Evolutionary conservation across 176 grass and related monocot species (phyloP).

Genomic region (Elymus sibiricus): DNA sequence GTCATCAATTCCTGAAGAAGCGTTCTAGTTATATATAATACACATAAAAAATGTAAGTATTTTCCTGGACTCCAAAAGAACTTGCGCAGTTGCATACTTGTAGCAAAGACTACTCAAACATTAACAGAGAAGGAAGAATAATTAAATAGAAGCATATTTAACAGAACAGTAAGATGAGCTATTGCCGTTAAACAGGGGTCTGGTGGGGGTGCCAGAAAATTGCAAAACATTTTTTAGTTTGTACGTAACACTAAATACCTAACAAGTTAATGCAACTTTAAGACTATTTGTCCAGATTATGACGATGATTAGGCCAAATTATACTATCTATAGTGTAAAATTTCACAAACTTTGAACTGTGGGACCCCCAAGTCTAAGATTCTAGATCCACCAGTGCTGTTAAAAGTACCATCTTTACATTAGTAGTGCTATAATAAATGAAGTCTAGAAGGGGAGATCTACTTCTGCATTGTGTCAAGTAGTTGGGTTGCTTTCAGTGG

Average conservation of each 20-base stretch:
- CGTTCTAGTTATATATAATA: background rate
- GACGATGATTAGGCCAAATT: no score
- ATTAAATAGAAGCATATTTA: background rate
- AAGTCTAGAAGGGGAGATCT: background rate
- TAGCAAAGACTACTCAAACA: background rate
- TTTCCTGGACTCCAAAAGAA: constrained; percentile 25
- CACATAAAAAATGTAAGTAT: background rate
- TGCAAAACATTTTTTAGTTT: no score
- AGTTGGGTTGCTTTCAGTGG: constrained; percentile 5
- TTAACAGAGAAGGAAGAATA: constrained; percentile 21
- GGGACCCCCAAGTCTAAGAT: no score
- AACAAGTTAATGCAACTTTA: no score
- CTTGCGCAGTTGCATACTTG: background rate
- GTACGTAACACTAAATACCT: no score
- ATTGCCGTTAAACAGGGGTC: background rate
- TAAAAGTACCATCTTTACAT: background rate
- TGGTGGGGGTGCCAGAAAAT: no score
- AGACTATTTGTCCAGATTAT: no score
- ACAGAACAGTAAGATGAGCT: background rate
- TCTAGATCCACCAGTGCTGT: background rate
- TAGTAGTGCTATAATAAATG: background rate
- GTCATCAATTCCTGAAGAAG: constrained; percentile 55
- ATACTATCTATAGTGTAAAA: no score
- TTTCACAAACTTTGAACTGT: no score
- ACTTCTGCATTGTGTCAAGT: background rate